Conservation (phyloP, 2,329 filamentous ascomycete species). For the Clonostachys byssicola region DNA sequence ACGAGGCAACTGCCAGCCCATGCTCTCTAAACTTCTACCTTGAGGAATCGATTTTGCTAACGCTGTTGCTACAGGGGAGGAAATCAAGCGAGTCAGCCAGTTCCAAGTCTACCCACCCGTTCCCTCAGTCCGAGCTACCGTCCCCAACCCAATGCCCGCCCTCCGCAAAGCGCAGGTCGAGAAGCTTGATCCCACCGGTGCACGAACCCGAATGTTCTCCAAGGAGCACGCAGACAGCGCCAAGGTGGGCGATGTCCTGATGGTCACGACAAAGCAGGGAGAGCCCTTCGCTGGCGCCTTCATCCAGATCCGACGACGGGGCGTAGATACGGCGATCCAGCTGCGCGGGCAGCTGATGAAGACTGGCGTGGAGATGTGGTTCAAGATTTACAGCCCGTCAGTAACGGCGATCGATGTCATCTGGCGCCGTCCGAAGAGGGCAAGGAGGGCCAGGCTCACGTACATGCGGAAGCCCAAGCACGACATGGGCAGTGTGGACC, state of each 20-base stretch:
- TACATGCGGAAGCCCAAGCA: conserved; percentile 88
- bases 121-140: conserved; percentile 47
- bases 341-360: conserved; percentile 82
- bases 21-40: too few relatives aligned
- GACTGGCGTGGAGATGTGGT: conserved; percentile 94
- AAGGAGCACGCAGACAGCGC: conserved; percentile 73
- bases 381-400: conserved; percentile 89
- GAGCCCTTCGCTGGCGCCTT: conserved; percentile 90
- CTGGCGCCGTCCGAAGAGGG: conserved; percentile 78
- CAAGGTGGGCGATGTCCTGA: conserved; percentile 84
- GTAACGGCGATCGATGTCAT: conserved; percentile 91
- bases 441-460: conserved; percentile 80
- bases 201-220: conserved; percentile 77
- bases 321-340: conserved; percentile 83
- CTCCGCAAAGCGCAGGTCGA: conserved; percentile 67
- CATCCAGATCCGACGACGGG: conserved; percentile 81
- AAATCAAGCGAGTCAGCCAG: conserved; percentile 24
- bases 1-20: conserved; percentile 7
- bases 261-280: conserved; percentile 73
- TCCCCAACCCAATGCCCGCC: conserved; percentile 63
- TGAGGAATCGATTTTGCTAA: background rate
- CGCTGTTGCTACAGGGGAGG: conserved; percentile 17
- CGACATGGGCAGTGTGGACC: conserved; percentile 82
- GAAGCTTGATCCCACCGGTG: conserved; percentile 78
- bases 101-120: conserved; percentile 53